Evolutionary conservation across 306 rosid species (phyloP).

Genomic region (Rosa chinensis): DNA sequence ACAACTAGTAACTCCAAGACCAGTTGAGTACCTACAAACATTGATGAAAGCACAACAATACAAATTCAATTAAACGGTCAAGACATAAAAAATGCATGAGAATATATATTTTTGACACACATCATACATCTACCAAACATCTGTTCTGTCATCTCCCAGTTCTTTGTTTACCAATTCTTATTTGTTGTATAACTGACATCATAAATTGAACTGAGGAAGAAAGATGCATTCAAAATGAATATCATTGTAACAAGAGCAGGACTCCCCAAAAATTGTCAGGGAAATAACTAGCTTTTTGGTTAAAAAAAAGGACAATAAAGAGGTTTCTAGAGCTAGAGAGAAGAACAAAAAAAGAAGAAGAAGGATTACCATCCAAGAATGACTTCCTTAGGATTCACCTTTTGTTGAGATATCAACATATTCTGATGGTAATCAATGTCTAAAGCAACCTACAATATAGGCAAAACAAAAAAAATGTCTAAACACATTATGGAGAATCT

Average conservation of each 20-base stretch:
- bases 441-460: conserved; percentile 68
- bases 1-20: conserved; percentile 84
- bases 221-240: background rate
- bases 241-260: background rate
- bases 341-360: background rate
- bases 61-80: background rate
- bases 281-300: background rate
- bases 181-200: background rate
- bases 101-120: background rate
- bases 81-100: background rate
- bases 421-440: conserved; percentile 96
- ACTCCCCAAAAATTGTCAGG: background rate
- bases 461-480: background rate
- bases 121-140: background rate
- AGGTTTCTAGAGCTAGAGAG: background rate
- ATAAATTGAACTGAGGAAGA: background rate
- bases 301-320: background rate
- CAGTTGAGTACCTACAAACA: conserved; percentile 83
- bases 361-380: conserved; percentile 84
- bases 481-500: background rate
- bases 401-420: conserved; percentile 80
- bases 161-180: too few relatives aligned
- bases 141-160: background rate
- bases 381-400: conserved; percentile 93
- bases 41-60: background rate